Percentiles rank a stretch among this genome's conserved stretches.
These are phyloP conservation scores for Solanum clarkiae DNA, from an alignment of 257 asterid genomes.

Conservation along the genomic window DNA sequence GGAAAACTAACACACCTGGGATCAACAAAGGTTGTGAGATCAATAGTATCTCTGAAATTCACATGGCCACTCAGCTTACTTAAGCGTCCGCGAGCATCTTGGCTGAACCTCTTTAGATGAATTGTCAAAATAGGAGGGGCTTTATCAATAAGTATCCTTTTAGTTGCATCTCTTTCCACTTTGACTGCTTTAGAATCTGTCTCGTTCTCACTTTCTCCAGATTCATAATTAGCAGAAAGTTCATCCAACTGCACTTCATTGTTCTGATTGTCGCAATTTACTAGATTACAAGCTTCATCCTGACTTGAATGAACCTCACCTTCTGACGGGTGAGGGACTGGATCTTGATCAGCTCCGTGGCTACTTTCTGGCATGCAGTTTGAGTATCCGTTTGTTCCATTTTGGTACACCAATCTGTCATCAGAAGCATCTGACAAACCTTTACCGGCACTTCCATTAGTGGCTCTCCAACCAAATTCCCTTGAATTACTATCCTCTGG, in stretches of 20 bases:
- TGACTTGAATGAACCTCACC: conserved; percentile 9
- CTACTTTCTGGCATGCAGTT: conserved; percentile 6
- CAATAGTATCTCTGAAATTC: conserved; percentile 45
- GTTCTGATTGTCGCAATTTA: conserved; percentile 8
- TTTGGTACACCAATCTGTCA: conserved; percentile 4
- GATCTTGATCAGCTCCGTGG: conserved; percentile 16
- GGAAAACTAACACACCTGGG: conserved; percentile 41
- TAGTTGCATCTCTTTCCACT: conserved; percentile 85
- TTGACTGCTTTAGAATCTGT: conserved; percentile 35
- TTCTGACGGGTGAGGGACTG: conserved; percentile 10
- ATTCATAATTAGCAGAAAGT: conserved; percentile 13
- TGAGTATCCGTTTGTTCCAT: conserved; percentile 12
- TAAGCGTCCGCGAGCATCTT: conserved; percentile 76
- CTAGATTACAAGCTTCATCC: neutral
- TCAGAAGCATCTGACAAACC: conserved; percentile 15
- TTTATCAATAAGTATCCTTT: conserved; percentile 51
- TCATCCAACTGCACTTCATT: conserved; percentile 4
- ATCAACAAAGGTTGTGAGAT: conserved; percentile 62
- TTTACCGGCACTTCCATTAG: conserved; percentile 14
- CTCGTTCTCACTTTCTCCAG: conserved; percentile 29
- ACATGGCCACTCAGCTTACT: conserved; percentile 86
- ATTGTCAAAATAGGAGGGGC: conserved; percentile 72
- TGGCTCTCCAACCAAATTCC: neutral
- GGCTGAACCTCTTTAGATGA: conserved; percentile 84
- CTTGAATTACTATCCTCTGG: conserved; percentile 8